Evolutionary conservation across 2,329 filamentous ascomycete genomes (phyloP).

Genomic region (Ceratocystis albifundus): DNA sequence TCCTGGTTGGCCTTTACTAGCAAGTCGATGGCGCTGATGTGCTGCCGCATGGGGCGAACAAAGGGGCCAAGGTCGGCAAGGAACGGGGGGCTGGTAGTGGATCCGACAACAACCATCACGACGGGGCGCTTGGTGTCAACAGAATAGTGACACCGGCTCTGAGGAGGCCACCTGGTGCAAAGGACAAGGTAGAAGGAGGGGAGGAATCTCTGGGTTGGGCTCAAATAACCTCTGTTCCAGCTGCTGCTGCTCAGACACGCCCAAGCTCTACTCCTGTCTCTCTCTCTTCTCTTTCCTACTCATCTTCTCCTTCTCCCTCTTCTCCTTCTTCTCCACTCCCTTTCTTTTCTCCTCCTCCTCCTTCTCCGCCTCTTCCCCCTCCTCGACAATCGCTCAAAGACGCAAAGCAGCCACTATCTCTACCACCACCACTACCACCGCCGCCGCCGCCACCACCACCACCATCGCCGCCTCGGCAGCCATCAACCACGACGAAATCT

Average conservation of each 20-base stretch:
- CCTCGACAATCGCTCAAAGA: background rate
- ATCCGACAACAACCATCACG: background rate
- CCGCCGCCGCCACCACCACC: background rate
- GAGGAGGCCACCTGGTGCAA: background rate
- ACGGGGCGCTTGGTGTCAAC: background rate
- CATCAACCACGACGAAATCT: background rate
- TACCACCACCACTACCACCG: background rate
- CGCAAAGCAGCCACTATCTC: background rate
- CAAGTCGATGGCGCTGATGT: constrained; percentile 19
- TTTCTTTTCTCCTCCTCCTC: background rate
- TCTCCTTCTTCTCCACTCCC: too few relatives aligned
- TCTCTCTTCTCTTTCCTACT: background rate
- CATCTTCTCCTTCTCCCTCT: too few relatives aligned
- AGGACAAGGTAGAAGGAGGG: background rate
- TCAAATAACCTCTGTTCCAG: background rate
- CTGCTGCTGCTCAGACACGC: background rate
- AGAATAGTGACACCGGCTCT: background rate
- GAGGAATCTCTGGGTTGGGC: background rate
- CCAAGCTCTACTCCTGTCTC: background rate
- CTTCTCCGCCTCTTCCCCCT: background rate
- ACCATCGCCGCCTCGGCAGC: background rate
- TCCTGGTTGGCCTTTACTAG: constrained; percentile 47
- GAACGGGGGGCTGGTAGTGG: background rate
- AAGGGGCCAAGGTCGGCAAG: background rate
- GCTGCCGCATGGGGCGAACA: background rate